These are phyloP conservation scores for Neoarthrinium moseri DNA, from an alignment of 2,329 filamentous ascomycete species.

Conservation along the genomic window DNA sequence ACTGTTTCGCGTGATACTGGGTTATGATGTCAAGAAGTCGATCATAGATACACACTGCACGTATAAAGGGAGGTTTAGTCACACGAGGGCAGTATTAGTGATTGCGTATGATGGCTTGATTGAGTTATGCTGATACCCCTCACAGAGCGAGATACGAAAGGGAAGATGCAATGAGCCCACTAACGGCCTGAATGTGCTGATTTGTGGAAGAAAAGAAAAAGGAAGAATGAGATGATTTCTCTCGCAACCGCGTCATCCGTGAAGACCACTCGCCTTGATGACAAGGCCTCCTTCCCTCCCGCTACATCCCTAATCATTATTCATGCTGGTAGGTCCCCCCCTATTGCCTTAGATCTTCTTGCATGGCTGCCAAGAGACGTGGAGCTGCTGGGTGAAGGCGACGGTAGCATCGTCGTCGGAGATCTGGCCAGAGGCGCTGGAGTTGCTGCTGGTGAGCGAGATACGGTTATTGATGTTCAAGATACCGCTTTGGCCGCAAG, in stretches of 20 bases:
- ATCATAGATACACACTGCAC: too few species aligned
- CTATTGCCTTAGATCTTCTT: conserved; percentile 9
- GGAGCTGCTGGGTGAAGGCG: conserved; percentile 42
- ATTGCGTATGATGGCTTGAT: conserved; percentile 8
- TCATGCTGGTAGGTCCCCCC: not conserved
- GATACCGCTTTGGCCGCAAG: conserved; percentile 43
- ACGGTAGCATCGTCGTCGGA: conserved; percentile 45
- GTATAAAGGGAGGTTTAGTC: too few species aligned
- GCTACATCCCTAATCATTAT: not conserved
- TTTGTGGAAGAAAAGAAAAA: not conserved
- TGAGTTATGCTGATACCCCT: conserved; percentile 9
- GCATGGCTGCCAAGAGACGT: conserved; percentile 38
- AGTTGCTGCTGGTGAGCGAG: conserved; percentile 35
- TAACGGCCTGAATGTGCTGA: not conserved
- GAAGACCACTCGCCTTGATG: too few species aligned
- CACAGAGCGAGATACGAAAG: not conserved
- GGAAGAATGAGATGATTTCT: too few species aligned
- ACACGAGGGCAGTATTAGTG: too few species aligned
- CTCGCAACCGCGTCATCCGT: too few species aligned
- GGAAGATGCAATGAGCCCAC: not conserved
- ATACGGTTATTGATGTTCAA: conserved; percentile 49
- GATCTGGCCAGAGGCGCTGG: conserved; percentile 36
- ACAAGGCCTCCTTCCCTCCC: not conserved
- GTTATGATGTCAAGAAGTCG: too few species aligned
- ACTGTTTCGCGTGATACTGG: too few species aligned